Evolutionary conservation across 1,284 basidiomycete genomes (phyloP).

Genomic region (Sphaerobolus stellatus): DNA sequence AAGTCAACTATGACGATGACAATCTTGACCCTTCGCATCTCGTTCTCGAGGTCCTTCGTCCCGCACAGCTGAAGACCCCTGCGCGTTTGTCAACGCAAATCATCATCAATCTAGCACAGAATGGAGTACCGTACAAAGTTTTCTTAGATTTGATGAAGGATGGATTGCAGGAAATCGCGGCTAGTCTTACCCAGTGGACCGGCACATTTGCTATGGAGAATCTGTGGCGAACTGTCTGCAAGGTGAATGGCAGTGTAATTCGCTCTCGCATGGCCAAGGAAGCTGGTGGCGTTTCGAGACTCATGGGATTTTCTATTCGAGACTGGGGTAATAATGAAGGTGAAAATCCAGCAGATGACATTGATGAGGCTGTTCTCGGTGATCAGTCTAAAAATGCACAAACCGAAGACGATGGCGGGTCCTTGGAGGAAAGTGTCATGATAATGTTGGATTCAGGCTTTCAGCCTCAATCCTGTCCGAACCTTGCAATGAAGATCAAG

Average conservation of each 20-base stretch:
- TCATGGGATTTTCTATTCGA: slow-evolving; percentile 34
- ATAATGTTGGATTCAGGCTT: slow-evolving; percentile 48
- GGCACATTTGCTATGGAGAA: slow-evolving; percentile 38
- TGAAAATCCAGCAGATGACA: slow-evolving; percentile 2
- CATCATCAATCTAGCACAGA: slow-evolving; percentile 61
- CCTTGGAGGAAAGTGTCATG: slow-evolving; percentile 51
- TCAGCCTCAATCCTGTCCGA: slow-evolving; percentile 37
- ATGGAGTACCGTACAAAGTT: slow-evolving; percentile 43
- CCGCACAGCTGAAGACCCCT: slow-evolving; percentile 39
- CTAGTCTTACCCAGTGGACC: slow-evolving; percentile 43
- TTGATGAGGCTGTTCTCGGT: slow-evolving; percentile 1
- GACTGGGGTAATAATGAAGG: slow-evolving; percentile 5
- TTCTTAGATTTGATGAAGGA: slow-evolving; percentile 51
- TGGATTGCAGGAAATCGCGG: slow-evolving; percentile 44
- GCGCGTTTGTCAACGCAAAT: slow-evolving; percentile 52
- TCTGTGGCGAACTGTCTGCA: slow-evolving; percentile 42
- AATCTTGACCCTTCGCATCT: slow-evolving; percentile 39
- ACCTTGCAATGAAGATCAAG: slow-evolving; percentile 46
- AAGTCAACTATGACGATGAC: slow-evolving; percentile 48
- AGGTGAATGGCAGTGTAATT: slow-evolving; percentile 42
- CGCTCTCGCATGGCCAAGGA: slow-evolving; percentile 43
- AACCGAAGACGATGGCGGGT: slow-evolving; percentile 47
- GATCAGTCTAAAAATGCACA: slow-evolving; percentile 50
- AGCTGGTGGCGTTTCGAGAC: slow-evolving; percentile 42
- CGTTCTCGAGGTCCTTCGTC: slow-evolving; percentile 49